Conservation (phyloP, 495 filamentous ascomycete genomes). For the Penicillium daleae region DNA sequence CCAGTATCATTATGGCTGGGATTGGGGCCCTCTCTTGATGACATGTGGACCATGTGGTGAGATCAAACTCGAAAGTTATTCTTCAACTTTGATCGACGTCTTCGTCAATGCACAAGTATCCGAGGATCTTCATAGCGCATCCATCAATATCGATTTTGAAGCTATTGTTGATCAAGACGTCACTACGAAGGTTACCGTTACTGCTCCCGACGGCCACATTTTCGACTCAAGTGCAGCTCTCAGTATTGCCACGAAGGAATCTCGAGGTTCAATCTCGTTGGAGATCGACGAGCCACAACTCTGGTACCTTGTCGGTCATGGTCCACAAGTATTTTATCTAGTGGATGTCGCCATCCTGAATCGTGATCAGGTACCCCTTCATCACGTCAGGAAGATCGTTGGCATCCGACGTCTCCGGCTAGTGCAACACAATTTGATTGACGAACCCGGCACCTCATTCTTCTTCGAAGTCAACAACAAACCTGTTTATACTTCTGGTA, state of each 20-base stretch:
- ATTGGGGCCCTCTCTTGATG: slow-evolving; percentile 74
- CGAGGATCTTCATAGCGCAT: background rate
- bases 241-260: background rate
- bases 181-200: background rate
- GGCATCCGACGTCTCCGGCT: background rate
- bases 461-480: slow-evolving; percentile 3
- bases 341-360: background rate
- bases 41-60: slow-evolving; percentile 76
- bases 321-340: background rate
- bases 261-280: background rate
- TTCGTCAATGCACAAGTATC: background rate
- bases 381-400: background rate
- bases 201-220: background rate
- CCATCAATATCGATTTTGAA: background rate
- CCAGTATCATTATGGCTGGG: slow-evolving; percentile 86
- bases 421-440: background rate
- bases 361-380: background rate
- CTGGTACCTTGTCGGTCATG: background rate
- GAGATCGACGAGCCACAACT: background rate
- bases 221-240: background rate
- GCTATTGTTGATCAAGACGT: background rate
- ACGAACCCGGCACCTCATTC: background rate
- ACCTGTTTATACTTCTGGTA: background rate
- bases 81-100: background rate
- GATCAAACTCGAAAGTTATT: slow-evolving; percentile 33